phyloP scores from a whole-genome alignment of 768 basidiomycete species.

The Chalciporus piperatus region DNA sequence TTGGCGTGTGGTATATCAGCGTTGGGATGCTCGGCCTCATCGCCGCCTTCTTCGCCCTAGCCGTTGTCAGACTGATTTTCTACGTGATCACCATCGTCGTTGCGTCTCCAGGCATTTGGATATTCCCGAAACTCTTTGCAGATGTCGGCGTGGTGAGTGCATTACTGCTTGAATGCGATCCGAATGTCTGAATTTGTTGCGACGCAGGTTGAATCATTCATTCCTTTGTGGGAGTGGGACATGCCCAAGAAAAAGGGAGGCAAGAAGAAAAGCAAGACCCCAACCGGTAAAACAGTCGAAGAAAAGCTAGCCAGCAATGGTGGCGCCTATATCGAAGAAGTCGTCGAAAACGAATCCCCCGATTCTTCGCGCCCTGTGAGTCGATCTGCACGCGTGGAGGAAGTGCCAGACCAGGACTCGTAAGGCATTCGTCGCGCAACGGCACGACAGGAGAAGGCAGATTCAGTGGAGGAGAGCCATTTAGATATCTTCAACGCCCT shows the following conservation, averaged over 20 bases:
- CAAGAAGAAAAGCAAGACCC: constrained; percentile 55
- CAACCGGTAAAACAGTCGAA: constrained; percentile 29
- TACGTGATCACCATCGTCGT: constrained; percentile 89
- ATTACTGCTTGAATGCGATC: background rate
- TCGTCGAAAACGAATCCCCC: constrained; percentile 29
- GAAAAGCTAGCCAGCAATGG: constrained; percentile 41
- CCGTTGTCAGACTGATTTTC: constrained; percentile 88
- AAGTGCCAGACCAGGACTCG: constrained; percentile 43
- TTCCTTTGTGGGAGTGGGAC: constrained; percentile 97
- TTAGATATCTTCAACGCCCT: no score
- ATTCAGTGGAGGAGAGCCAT: no score
- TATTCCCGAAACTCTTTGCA: constrained; percentile 96
- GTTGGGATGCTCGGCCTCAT: constrained; percentile 85
- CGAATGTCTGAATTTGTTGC: no score
- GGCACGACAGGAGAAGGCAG: no score
- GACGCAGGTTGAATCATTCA: constrained; percentile 91
- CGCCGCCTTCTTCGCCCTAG: constrained; percentile 86
- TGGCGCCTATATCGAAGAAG: constrained; percentile 39
- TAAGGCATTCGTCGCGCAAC: no score
- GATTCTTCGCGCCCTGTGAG: constrained; percentile 33
- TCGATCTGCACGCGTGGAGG: constrained; percentile 43
- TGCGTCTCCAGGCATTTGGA: constrained; percentile 92
- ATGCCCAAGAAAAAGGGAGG: constrained; percentile 65
- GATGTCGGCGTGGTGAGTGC: constrained; percentile 95
- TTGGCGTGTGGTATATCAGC: constrained; percentile 95